Base-by-base conservation (phyloP, 139 green algal genomes). In the Chlorella sorokiniana region DNA sequence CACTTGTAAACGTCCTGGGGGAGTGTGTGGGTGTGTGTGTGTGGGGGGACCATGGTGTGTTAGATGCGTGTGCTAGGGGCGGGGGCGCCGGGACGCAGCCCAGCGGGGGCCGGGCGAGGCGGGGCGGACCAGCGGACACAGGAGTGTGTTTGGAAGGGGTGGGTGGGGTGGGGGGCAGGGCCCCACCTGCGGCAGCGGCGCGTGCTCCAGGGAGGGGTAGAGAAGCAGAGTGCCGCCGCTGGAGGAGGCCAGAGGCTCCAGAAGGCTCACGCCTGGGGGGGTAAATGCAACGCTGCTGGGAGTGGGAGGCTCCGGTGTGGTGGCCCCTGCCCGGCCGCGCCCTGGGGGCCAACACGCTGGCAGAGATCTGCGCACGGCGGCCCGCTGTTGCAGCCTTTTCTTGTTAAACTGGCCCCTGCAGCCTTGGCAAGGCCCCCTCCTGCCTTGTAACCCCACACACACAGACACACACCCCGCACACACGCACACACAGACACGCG, bases 1-100 rank as follows among this genome's bases (percentile, higher is more conserved):
- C 93, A 89, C 78, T 93, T 90, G 81, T 97, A 98, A 14, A 97
- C 83, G 74, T 97, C 94, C 93, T 98, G 94, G 64, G 81, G 51
- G 6, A 82, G 78, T 35, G 81, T 4, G 6, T 25, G 67, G 18
- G n/a, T 41, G 64, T 69, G 20, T 56, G 42, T 25, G 35, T 38
- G 33, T 69, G 64, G 67, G 42, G 65, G 25, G 41, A 40, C 41
- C 3, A n/a, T n/a, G n/a, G n/a, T n/a, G n/a, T n/a, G n/a, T n/a
- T n/a, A n/a, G n/a, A n/a, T n/a, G n/a, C n/a, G n/a, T n/a, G n/a
- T n/a, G n/a, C n/a, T n/a, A n/a, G n/a, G n/a, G n/a, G n/a, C n/a
- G n/a, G n/a, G n/a, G n/a, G n/a, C n/a, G n/a, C n/a, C n/a, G n/a
- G n/a, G n/a, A n/a, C n/a, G n/a, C n/a, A n/a, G n/a, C n/a, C n/a